These are phyloP conservation scores for Cinnamomum micranthum DNA, from an alignment of 164 flowering plant genomes.

Conservation along the genomic window DNA sequence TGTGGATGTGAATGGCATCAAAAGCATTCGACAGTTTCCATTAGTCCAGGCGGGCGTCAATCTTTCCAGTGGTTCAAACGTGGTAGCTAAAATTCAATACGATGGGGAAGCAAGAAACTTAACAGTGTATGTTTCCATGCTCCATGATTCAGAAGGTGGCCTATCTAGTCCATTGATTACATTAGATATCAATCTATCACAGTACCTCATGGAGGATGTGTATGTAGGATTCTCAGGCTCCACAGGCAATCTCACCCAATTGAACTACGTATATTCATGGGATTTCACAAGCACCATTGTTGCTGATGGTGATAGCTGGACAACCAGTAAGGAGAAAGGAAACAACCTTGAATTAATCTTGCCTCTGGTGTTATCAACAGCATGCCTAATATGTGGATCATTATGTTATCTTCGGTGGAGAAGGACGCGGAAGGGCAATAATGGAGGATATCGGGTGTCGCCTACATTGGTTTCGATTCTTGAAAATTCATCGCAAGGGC, in stretches of 20 bases:
- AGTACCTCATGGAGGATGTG: constrained; percentile 33
- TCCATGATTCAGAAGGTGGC: not conserved
- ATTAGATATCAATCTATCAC: constrained; percentile 25
- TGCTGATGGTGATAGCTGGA: too few species aligned
- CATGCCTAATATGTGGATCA: not conserved
- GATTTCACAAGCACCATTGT: constrained; percentile 21
- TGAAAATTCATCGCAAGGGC: constrained; percentile 29
- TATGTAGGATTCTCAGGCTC: constrained; percentile 56
- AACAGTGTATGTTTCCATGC: constrained; percentile 17
- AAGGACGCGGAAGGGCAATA: not conserved
- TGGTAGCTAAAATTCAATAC: constrained; percentile 20
- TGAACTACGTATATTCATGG: constrained; percentile 44
- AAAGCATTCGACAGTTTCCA: constrained; percentile 23
- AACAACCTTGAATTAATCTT: not conserved
- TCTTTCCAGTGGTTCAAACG: constrained; percentile 15
- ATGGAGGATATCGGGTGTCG: constrained; percentile 4
- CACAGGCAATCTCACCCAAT: constrained; percentile 26
- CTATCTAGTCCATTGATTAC: constrained; percentile 20
- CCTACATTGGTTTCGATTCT: constrained; percentile 25
- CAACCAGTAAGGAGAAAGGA: not conserved
- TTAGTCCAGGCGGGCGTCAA: constrained; percentile 18
- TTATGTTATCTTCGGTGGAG: constrained; percentile 15
- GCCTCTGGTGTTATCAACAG: constrained; percentile 21
- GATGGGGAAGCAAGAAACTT: constrained; percentile 25
- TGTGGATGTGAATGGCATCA: constrained; percentile 31